Conservation (phyloP, 805 yeast species). For the Debaryomyces maramus region DNA sequence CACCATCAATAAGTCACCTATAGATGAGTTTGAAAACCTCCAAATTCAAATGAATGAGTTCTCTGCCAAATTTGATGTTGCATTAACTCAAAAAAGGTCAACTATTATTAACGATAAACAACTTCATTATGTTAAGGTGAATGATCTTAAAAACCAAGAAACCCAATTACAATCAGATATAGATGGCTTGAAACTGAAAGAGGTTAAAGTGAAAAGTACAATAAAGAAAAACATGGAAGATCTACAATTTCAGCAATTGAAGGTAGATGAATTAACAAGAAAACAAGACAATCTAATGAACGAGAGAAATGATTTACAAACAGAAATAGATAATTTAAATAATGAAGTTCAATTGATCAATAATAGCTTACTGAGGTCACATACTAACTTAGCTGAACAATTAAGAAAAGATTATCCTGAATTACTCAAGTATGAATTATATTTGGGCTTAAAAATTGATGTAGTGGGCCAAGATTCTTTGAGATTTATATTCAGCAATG, state of each 20-base stretch:
- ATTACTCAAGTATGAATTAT: conserved; percentile 48
- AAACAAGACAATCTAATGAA: conserved; percentile 35
- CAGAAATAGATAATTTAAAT: conserved; percentile 23
- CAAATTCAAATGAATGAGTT: conserved; percentile 40
- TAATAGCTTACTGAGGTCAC: conserved; percentile 24
- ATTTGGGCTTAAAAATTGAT: conserved; percentile 56
- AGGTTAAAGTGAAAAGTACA: conserved; percentile 26
- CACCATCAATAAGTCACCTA: conserved; percentile 8
- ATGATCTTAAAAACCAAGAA: conserved; percentile 31
- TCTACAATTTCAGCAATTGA: conserved; percentile 30
- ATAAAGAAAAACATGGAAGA: conserved; percentile 24
- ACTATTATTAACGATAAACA: conserved; percentile 34
- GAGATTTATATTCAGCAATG: conserved; percentile 48
- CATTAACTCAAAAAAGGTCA: conserved; percentile 32
- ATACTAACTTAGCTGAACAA: conserved; percentile 42
- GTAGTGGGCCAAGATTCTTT: conserved; percentile 49
- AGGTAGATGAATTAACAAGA: conserved; percentile 33
- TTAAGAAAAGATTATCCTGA: conserved; percentile 52
- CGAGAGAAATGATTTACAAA: conserved; percentile 24
- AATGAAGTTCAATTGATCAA: conserved; percentile 14
- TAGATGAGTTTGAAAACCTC: conserved; percentile 37
- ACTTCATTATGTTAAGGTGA: conserved; percentile 28
- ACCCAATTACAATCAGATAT: conserved; percentile 31
- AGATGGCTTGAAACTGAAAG: conserved; percentile 23
- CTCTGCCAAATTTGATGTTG: conserved; percentile 34